Evolutionary conservation across 2,329 filamentous ascomycete species (phyloP), one percentile per base, ranked within the genome.

Genomic region (Aureobasidium sp.): DNA sequence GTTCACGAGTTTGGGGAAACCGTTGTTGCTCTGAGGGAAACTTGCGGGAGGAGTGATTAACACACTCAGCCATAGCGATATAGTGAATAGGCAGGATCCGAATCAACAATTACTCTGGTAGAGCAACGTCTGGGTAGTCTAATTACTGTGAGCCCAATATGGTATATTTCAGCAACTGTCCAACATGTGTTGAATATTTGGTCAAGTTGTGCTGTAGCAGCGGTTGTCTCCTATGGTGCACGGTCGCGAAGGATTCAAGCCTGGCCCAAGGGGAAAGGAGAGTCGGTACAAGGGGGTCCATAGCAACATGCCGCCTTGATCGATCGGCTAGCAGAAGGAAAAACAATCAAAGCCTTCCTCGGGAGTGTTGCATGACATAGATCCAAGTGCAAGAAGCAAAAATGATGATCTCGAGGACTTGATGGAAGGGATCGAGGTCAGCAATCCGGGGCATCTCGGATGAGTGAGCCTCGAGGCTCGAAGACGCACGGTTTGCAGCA

Each of bases 231-330:
- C 34, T 38, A 12, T 37, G 32, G 45, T 16, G 45, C 45, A 49
- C 45, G 45, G 44, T 48, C 44, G 21, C 32, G 32, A 37, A 48
- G 44, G 44, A 48, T 35, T 16, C 44, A 48, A 49, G 45, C 45
- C 45, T 39, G 34, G 45, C 45, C 27, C 16, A 49, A 49, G 34
- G 45, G 45, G 45, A 27, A 21, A 35, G 24, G 30, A 48, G 29
- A 37, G n/a, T 19, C 7, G 41, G 24, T 16, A 29, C 32, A 29
- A 49, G 45, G 45, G n/a, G 45, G 45, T 30, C 30, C 45, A 49
- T 49, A n/a, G 45, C 45, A 48, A 48, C 44, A 48, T 37, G 41
- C 44, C 30, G 44, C 22, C 16, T 24, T 21, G 22, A 49, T 49
- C 45, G 45, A 49, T 49, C 45, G 45, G 25, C 14, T 4, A 32